A percentile compares a stretch with the other conserved stretches of the same genome.
Conservation (phyloP, 805 yeast genomes). For the Myxozyma lipomycoides region DNA sequence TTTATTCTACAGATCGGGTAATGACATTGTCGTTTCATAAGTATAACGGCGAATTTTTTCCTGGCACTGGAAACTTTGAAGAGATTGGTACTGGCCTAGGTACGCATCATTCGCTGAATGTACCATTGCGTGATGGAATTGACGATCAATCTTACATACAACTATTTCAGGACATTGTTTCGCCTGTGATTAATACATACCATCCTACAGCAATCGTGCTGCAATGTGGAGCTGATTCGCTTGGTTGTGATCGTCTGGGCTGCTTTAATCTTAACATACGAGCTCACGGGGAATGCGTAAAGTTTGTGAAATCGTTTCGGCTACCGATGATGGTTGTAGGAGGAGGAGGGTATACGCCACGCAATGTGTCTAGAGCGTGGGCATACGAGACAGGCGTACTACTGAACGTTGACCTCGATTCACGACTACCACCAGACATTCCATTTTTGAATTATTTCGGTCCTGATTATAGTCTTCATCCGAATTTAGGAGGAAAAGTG, state of each 20-base stretch:
- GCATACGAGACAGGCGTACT: conserved; percentile 86
- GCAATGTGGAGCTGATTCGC: conserved; percentile 97
- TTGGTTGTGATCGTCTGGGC: conserved; percentile 93
- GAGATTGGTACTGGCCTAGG: conserved; percentile 81
- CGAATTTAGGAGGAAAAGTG: conserved; percentile 68
- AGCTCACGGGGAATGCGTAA: conserved; percentile 97
- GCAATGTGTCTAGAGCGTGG: conserved; percentile 96
- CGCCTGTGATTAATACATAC: conserved; percentile 79
- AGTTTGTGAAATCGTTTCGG: conserved; percentile 77
- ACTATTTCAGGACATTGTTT: conserved; percentile 71
- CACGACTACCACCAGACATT: conserved; percentile 66
- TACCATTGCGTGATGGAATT: conserved; percentile 87
- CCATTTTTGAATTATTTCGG: conserved; percentile 82
- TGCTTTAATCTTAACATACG: conserved; percentile 88
- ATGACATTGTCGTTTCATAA: conserved; percentile 90
- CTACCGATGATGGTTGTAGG: conserved; percentile 92
- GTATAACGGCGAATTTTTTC: conserved; percentile 84
- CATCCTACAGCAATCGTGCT: conserved; percentile 96
- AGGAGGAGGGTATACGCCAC: conserved; percentile 98
- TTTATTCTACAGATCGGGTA: conserved; percentile 84
- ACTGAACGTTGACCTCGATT: conserved; percentile 69
- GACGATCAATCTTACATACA: conserved; percentile 73
- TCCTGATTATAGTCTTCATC: conserved; percentile 88
- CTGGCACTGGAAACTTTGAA: conserved; percentile 84
- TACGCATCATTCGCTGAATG: conserved; percentile 76